Percentiles rank a stretch among this genome's conserved stretches.
Evolutionary conservation across 768 basidiomycete genomes (phyloP).

Genomic region (Hemileccinum impolitum): DNA sequence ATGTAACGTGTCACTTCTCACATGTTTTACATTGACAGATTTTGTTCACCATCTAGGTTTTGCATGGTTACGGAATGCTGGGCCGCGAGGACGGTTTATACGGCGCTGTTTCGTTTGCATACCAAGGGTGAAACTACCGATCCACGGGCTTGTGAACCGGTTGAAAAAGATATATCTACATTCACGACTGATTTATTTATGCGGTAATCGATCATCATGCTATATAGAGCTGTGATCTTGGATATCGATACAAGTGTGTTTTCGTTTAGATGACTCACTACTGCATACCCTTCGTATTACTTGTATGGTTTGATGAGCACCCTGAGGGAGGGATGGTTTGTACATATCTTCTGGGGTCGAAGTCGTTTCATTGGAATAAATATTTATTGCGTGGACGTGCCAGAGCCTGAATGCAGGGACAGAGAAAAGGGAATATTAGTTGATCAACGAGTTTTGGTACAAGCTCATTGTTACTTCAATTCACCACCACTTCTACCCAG

Average conservation of each 20-base stretch:
- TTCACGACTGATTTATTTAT: background rate
- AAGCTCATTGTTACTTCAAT: too few species aligned
- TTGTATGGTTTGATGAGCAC: background rate
- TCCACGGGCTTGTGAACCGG: background rate
- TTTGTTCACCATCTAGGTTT: constrained; percentile 53
- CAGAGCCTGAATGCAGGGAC: too few species aligned
- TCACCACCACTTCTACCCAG: too few species aligned
- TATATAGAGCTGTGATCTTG: background rate
- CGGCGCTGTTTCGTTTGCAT: constrained; percentile 92
- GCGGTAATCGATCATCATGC: background rate
- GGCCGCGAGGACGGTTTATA: constrained; percentile 93
- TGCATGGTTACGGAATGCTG: constrained; percentile 87
- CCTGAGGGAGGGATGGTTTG: background rate
- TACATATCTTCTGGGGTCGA: background rate
- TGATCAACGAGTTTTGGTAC: too few species aligned
- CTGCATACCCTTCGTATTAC: background rate
- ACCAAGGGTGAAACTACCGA: constrained; percentile 59
- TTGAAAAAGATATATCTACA: background rate
- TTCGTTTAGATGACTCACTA: background rate
- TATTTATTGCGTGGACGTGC: too few species aligned
- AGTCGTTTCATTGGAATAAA: too few species aligned
- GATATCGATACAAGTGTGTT: too few species aligned
- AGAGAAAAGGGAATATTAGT: too few species aligned
- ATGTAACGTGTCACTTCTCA: constrained; percentile 26
- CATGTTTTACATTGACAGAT: constrained; percentile 1